These are phyloP conservation scores for Sergeia podlipaevii DNA, from an alignment of 208 protist species.

Conservation along the genomic window DNA sequence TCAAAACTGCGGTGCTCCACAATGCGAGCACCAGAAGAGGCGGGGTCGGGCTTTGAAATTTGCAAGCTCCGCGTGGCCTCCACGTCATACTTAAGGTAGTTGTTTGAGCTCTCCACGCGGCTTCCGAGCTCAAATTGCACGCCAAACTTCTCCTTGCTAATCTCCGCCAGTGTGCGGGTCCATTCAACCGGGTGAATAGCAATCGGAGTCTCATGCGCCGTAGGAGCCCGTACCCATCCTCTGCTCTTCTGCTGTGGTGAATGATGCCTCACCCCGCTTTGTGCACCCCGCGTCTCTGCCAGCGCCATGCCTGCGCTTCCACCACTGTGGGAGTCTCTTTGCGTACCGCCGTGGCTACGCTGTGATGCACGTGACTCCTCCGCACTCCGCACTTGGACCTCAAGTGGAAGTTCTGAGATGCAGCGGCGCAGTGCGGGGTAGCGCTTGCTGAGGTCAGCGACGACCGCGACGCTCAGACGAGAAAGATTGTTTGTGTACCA, in stretches of 20 bases:
- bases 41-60: conserved; percentile 28
- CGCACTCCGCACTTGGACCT: conserved; percentile 17
- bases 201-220: conserved; percentile 50
- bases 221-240: conserved; percentile 12
- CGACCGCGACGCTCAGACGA: conserved; percentile 45
- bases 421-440: conserved; percentile 52
- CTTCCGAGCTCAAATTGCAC: conserved; percentile 60
- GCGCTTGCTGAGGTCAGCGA: conserved; percentile 41
- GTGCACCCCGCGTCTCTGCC: background rate
- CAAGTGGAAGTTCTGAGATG: conserved; percentile 29
- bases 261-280: background rate
- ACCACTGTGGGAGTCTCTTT: background rate
- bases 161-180: conserved; percentile 56
- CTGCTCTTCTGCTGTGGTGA: background rate
- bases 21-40: conserved; percentile 18
- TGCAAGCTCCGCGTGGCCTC: conserved; percentile 57
- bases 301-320: background rate
- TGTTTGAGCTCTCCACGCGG: conserved; percentile 40
- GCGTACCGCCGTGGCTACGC: background rate
- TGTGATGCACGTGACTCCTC: background rate
- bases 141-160: conserved; percentile 40
- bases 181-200: conserved; percentile 74
- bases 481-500: conserved; percentile 74
- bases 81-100: conserved; percentile 58
- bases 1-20: conserved; percentile 44